Evolutionary conservation across 345 rosid genomes (phyloP).

Genomic region (Moricandia moricandioides): DNA sequence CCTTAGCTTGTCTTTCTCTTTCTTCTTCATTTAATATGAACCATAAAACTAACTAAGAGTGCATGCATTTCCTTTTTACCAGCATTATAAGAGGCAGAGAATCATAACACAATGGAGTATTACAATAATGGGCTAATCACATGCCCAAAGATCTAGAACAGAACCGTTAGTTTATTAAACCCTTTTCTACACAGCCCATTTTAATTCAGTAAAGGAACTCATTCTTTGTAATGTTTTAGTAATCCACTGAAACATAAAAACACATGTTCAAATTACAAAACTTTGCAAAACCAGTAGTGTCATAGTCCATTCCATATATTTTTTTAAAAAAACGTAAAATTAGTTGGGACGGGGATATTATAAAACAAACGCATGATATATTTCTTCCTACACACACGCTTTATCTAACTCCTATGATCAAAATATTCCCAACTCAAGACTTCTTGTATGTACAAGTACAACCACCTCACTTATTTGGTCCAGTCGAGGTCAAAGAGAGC

Average conservation of each 20-base stretch:
- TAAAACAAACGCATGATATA: background rate
- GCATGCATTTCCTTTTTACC: background rate
- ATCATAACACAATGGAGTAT: background rate
- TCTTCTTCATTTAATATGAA: background rate
- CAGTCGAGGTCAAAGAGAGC: background rate
- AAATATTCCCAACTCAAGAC: background rate
- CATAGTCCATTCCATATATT: background rate
- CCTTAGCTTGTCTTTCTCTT: background rate
- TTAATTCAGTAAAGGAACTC: background rate
- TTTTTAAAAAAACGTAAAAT: background rate
- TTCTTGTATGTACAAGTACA: conserved; percentile 19
- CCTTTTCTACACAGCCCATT: background rate
- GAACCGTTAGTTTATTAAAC: background rate
- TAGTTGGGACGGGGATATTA: background rate
- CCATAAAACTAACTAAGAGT: background rate
- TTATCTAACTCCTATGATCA: background rate
- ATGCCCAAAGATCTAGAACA: background rate
- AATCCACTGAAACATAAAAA: background rate
- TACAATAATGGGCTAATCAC: background rate
- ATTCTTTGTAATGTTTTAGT: background rate
- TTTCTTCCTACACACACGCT: background rate
- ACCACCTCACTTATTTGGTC: background rate
- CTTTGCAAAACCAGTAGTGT: background rate
- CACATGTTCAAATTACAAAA: background rate
- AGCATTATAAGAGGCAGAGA: background rate